Evolutionary conservation across 2,329 filamentous ascomycete genomes (phyloP), one percentile per base, ranked within the genome.

Genomic region (Byssothecium circinans): DNA sequence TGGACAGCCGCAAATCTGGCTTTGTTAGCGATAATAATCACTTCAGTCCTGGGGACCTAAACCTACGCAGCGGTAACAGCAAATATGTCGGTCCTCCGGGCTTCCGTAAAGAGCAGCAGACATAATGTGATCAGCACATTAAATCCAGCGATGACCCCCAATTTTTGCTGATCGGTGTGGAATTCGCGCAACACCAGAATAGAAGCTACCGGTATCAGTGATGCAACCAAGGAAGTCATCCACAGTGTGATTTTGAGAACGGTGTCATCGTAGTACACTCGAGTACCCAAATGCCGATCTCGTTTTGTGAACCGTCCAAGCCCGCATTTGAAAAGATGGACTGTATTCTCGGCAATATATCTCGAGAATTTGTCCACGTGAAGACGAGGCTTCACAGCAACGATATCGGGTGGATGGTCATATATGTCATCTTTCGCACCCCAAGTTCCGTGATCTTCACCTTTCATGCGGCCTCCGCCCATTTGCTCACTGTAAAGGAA

Each of bases 61-160:
- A 52, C 61, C 44, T 54, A 67, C 61, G 58, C 58, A 23, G 61
- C 54, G 4, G 57, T 60, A 11, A 65, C 49, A 14, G 61, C 55
- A 43, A 67, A 67, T 1, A 62, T 42, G 19, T 65, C 58, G 3
- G 49, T 41, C 5, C 60, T 52, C 25, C 51, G 64, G 1, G 61
- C 64, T 7, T 60, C 43, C 1, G 61, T 58, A 10, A 64, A 48
- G 1, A 36, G 35, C 3, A 33, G 55, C 44, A 65, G 20, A 29
- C 57, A 64, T 1, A 61, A 8, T 3, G 58, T 54, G 3, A 61
- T 42, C 8, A 58, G 19, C 2, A 61, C 33, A 32, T 62, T 65
- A 47, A 65, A 67, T 0, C 19, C 53, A 2, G 49, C 60, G 34
- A 61, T 62, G 1, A 50, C 45, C 2, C 42, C 52, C 1, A 64